Conservation (phyloP, 2,329 filamentous ascomycete species). For the Claviceps monticola region DNA sequence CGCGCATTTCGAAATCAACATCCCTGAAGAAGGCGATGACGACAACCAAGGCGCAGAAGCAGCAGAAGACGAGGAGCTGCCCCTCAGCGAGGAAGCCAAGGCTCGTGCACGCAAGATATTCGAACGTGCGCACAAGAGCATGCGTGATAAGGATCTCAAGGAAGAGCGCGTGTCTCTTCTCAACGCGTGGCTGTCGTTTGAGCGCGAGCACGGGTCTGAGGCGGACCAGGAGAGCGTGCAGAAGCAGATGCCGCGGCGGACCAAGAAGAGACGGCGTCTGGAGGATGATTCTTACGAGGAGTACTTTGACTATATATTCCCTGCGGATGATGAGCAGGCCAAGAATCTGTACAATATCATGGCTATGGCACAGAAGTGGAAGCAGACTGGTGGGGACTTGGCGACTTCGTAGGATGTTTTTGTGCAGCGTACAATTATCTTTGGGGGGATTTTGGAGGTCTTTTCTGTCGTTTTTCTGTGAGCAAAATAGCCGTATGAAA, state of each 20-base stretch:
- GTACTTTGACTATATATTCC: constrained; percentile 95
- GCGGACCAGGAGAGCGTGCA: constrained; percentile 72
- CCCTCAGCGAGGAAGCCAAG: constrained; percentile 73
- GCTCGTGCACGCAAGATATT: constrained; percentile 70
- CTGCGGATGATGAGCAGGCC: constrained; percentile 78
- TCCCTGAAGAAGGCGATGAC: constrained; percentile 58
- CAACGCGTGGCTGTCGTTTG: constrained; percentile 85
- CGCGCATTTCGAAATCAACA: constrained; percentile 94
- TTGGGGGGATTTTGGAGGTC: neutral
- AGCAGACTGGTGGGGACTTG: constrained; percentile 36
- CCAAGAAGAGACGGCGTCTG: constrained; percentile 82
- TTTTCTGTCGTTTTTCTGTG: no score
- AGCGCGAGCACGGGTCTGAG: constrained; percentile 64
- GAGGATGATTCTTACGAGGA: constrained; percentile 90
- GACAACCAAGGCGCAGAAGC: constrained; percentile 14
- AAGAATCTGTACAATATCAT: constrained; percentile 73
- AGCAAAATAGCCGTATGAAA: no score
- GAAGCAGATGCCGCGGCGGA: constrained; percentile 83
- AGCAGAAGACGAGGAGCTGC: constrained; percentile 47
- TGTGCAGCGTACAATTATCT: neutral
- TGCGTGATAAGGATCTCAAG: constrained; percentile 83
- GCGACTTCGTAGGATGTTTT: constrained; percentile 10
- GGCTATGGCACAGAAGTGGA: constrained; percentile 80
- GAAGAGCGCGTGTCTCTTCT: constrained; percentile 88
- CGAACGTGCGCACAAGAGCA: constrained; percentile 67